phyloP scores from a whole-genome alignment of 2,329 filamentous ascomycete genomes.

The Aspergillus latus region DNA sequence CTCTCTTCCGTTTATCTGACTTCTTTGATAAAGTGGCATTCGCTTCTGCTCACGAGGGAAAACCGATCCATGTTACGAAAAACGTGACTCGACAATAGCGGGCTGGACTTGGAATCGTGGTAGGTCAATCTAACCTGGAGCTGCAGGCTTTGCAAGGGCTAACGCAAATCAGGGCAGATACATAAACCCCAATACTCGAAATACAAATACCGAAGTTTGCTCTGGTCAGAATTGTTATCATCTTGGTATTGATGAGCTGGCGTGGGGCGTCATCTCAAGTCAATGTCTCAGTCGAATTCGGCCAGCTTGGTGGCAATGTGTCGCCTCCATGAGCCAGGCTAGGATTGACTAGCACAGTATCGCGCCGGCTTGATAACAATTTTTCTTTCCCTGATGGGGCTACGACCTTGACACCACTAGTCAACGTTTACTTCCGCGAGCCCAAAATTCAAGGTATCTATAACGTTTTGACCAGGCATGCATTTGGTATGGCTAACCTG shows the following conservation, averaged over 20 bases:
- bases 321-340: too few relatives aligned
- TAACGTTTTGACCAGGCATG: too few relatives aligned
- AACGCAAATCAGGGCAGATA: background rate
- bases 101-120: background rate
- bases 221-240: background rate
- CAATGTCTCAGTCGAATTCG: background rate
- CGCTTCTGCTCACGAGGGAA: background rate
- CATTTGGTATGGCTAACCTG: too few relatives aligned
- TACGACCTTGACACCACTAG: too few relatives aligned
- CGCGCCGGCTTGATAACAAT: too few relatives aligned
- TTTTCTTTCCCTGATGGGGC: too few relatives aligned
- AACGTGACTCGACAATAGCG: background rate
- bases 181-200: background rate
- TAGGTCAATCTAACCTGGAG: conserved; percentile 1
- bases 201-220: background rate
- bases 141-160: background rate
- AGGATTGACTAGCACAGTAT: too few relatives aligned
- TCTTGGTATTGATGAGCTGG: background rate
- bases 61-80: background rate
- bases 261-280: background rate
- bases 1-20: background rate
- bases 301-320: background rate
- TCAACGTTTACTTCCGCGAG: too few relatives aligned
- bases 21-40: background rate
- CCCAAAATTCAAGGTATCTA: too few relatives aligned